A percentile compares a stretch with the other conserved stretches of the same genome.
phyloP scores from a whole-genome alignment of 331 rosid genomes.

The Quercus phellos region DNA sequence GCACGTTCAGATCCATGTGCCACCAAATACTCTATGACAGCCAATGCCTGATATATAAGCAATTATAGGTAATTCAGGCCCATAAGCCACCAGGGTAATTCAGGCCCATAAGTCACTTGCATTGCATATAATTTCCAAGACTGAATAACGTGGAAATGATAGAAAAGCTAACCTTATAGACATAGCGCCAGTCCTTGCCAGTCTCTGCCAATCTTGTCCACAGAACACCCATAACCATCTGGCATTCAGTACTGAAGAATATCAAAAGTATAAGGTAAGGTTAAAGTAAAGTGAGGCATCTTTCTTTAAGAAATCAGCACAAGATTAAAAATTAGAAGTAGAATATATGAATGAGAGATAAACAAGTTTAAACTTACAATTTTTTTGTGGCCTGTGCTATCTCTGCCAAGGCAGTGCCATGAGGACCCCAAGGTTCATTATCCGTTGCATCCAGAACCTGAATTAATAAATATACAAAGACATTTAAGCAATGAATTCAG shows the following conservation, averaged over 20 bases:
- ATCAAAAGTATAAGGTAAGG: constrained; percentile 27
- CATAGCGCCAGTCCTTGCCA: constrained; percentile 97
- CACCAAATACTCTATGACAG: constrained; percentile 93
- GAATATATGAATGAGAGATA: not conserved
- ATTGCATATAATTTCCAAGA: not conserved
- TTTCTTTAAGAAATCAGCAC: not conserved
- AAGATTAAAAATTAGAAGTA: not conserved
- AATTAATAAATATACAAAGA: constrained; percentile 17
- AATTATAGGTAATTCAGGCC: constrained; percentile 14
- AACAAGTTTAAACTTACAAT: constrained; percentile 44
- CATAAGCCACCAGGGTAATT: not conserved
- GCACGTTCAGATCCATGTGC: constrained; percentile 97
- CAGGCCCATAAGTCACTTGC: not conserved
- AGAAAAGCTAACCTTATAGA: constrained; percentile 67
- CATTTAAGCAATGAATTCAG: not conserved
- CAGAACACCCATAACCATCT: constrained; percentile 93
- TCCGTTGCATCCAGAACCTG: constrained; percentile 97
- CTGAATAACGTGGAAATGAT: constrained; percentile 4
- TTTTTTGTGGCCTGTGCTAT: constrained; percentile 91
- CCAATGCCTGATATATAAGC: constrained; percentile 65
- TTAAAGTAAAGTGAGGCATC: not conserved
- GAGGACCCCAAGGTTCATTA: constrained; percentile 99
- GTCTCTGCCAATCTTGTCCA: constrained; percentile 94
- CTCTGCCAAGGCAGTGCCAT: constrained; percentile 84
- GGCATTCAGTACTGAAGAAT: constrained; percentile 84